Conservation (phyloP, 805 yeast genomes). For the Starmerella powellii region DNA sequence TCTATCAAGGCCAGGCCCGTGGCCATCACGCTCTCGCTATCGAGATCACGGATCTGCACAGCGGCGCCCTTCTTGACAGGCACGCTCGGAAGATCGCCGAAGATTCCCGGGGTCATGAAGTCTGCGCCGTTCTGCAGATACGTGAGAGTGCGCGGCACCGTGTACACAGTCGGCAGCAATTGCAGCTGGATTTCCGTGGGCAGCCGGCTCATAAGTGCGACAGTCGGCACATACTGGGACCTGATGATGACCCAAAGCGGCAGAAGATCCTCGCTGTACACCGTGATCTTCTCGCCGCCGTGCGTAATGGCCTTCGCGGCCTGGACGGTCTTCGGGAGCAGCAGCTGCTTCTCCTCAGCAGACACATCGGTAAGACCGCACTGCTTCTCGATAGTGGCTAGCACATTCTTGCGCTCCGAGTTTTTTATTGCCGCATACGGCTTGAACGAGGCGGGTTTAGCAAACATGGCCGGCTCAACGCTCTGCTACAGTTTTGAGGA, state of each 20-base stretch:
- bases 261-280: constrained; percentile 48
- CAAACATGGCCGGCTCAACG: constrained; percentile 20
- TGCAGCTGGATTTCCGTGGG: constrained; percentile 33
- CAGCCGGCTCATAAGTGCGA: constrained; percentile 54
- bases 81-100: constrained; percentile 45
- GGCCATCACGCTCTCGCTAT: constrained; percentile 25
- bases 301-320: constrained; percentile 49
- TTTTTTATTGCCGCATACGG: constrained; percentile 69
- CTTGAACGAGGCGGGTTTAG: constrained; percentile 36
- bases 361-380: constrained; percentile 25
- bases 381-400: constrained; percentile 34
- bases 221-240: constrained; percentile 45
- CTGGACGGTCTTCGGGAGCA: constrained; percentile 46
- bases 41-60: constrained; percentile 59
- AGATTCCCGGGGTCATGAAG: constrained; percentile 35
- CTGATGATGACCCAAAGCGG: constrained; percentile 61
- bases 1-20: constrained; percentile 31
- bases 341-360: constrained; percentile 27
- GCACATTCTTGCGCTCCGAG: constrained; percentile 57
- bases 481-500: too few species aligned
- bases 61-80: constrained; percentile 36
- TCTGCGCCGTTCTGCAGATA: constrained; percentile 66
- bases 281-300: constrained; percentile 42
- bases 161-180: constrained; percentile 52
- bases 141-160: constrained; percentile 63